A percentile compares a stretch with the other conserved stretches of the same genome.
These are phyloP conservation scores for Ogataea nitratoaversa DNA, from an alignment of 805 yeast species.

Conservation along the genomic window DNA sequence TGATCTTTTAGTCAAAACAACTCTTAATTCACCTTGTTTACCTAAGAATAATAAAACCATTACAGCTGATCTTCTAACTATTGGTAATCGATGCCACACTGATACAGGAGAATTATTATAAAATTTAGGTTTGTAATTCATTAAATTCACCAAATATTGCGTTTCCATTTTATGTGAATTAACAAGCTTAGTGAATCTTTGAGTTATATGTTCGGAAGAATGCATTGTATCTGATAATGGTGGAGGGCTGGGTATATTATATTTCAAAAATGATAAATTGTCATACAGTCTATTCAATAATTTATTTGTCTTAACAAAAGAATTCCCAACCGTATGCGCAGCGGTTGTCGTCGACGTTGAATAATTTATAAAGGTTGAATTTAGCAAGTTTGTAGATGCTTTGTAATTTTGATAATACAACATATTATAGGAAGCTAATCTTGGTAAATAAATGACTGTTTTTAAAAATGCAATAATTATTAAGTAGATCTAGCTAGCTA, in stretches of 20 bases:
- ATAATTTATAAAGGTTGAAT: conserved; percentile 18
- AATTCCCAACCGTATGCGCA: conserved; percentile 7
- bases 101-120: conserved; percentile 33
- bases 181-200: conserved; percentile 12
- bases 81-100: conserved; percentile 65
- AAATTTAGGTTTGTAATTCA: conserved; percentile 30
- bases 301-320: conserved; percentile 12
- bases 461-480: too few relatives aligned
- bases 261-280: conserved; percentile 16
- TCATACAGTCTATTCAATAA: conserved; percentile 13
- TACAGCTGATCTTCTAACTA: conserved; percentile 71
- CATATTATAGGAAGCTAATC: conserved; percentile 5
- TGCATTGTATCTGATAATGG: conserved; percentile 1
- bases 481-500: too few relatives aligned
- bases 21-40: conserved; percentile 67
- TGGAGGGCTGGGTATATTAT: conserved; percentile 24
- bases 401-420: conserved; percentile 20
- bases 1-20: conserved; percentile 75
- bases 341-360: conserved; percentile 11
- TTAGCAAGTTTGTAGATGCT: conserved; percentile 15
- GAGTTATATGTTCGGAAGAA: conserved; percentile 1
- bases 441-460: too few relatives aligned
- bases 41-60: conserved; percentile 72
- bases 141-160: conserved; percentile 31
- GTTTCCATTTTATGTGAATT: conserved; percentile 31